These are phyloP conservation scores for Russula sp. DNA, from an alignment of 768 basidiomycete genomes.

Conservation along the genomic window DNA sequence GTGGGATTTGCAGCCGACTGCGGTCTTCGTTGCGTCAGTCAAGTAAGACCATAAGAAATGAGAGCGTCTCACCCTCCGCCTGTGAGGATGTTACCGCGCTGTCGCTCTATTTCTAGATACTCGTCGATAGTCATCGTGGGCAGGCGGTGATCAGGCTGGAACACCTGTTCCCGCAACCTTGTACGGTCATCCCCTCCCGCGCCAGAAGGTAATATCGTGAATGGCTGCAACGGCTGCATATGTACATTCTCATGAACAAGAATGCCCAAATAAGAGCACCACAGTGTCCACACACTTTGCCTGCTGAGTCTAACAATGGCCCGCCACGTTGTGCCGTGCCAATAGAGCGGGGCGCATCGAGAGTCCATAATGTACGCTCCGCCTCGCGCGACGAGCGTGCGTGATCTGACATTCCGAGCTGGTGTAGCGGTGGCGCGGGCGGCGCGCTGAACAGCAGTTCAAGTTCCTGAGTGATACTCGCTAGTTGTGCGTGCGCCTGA, in stretches of 20 bases:
- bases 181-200: slow-evolving; percentile 58
- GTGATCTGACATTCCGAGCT: slow-evolving; percentile 35
- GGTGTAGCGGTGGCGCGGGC: slow-evolving; percentile 39
- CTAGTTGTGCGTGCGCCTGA: slow-evolving; percentile 63
- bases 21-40: slow-evolving; percentile 14
- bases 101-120: slow-evolving; percentile 81
- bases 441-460: slow-evolving; percentile 62
- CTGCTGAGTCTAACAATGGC: slow-evolving; percentile 67
- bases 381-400: slow-evolving; percentile 39
- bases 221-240: slow-evolving; percentile 78
- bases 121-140: slow-evolving; percentile 97
- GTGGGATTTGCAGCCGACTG: slow-evolving; percentile 53
- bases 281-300: slow-evolving; percentile 55
- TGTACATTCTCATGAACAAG: slow-evolving; percentile 5
- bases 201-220: slow-evolving; percentile 80
- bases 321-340: slow-evolving; percentile 39
- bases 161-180: slow-evolving; percentile 75
- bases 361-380: slow-evolving; percentile 63
- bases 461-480: slow-evolving; percentile 68
- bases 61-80: slow-evolving; percentile 71
- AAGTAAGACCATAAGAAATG: not conserved
- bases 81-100: slow-evolving; percentile 81
- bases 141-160: slow-evolving; percentile 75
- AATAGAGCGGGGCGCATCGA: slow-evolving; percentile 50
- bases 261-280: slow-evolving; percentile 21